Percentiles rank a stretch among this genome's conserved stretches.
Evolutionary conservation across 495 filamentous ascomycete genomes (phyloP).

Genomic region (Corynascus novoguineensis): DNA sequence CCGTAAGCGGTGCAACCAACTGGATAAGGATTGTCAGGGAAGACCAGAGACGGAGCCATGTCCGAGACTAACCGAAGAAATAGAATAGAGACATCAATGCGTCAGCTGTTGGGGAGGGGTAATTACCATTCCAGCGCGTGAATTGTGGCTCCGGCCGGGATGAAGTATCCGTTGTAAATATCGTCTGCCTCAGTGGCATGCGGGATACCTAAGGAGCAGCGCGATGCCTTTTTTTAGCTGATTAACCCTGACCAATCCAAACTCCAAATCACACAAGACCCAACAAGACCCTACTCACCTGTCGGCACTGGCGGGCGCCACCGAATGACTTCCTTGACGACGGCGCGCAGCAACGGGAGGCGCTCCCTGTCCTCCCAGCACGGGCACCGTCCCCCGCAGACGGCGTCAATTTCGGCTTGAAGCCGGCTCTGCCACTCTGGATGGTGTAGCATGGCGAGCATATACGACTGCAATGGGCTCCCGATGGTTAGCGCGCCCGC

Average conservation of each 20-base stretch:
- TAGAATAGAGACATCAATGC: too few species aligned
- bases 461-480: slow-evolving; percentile 50
- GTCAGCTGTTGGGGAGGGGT: too few species aligned
- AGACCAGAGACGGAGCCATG: too few species aligned
- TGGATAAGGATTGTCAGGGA: too few species aligned
- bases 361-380: slow-evolving; percentile 42
- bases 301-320: slow-evolving; percentile 54
- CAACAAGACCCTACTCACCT: slow-evolving; percentile 33
- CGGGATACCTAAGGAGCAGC: slow-evolving; percentile 49
- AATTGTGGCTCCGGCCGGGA: slow-evolving; percentile 51
- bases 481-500: slow-evolving; percentile 45
- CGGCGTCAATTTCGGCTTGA: slow-evolving; percentile 51
- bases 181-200: slow-evolving; percentile 51
- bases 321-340: slow-evolving; percentile 56
- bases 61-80: too few species aligned
- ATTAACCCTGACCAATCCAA: too few species aligned
- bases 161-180: slow-evolving; percentile 51
- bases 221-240: too few species aligned
- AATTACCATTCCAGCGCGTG: slow-evolving; percentile 52
- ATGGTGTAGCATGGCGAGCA: slow-evolving; percentile 56
- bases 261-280: too few species aligned
- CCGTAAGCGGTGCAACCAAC: too few species aligned
- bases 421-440: slow-evolving; percentile 50
- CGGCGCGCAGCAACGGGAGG: slow-evolving; percentile 48
- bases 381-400: slow-evolving; percentile 45